Evolutionary conservation across 202 grass and related monocot genomes (phyloP).

Genomic region (Elaeis oleifera): DNA sequence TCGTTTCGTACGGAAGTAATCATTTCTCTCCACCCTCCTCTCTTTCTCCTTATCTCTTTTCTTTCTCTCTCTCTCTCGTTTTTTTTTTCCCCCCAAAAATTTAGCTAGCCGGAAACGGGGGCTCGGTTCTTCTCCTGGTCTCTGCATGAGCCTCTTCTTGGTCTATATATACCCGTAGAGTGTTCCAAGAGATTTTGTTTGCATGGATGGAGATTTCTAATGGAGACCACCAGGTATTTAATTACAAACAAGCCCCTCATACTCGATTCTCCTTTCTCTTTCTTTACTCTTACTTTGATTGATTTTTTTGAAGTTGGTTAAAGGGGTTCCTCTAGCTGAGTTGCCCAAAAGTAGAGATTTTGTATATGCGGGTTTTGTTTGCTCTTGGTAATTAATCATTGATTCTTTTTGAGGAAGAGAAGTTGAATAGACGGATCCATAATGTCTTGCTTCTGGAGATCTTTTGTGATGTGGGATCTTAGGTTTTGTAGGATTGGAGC

Average conservation of each 20-base stretch:
- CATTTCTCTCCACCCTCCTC: not conserved
- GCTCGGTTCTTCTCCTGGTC: not conserved
- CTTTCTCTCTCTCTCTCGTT: too few relatives aligned
- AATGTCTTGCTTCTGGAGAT: too few relatives aligned
- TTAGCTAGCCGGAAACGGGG: too few relatives aligned
- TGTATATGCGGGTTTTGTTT: too few relatives aligned
- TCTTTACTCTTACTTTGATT: not conserved
- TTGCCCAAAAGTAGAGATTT: too few relatives aligned
- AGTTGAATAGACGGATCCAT: too few relatives aligned
- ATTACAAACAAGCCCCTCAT: not conserved
- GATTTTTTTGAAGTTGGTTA: not conserved
- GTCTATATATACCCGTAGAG: not conserved
- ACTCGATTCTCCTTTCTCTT: not conserved
- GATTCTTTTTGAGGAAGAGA: too few relatives aligned
- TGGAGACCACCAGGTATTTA: slow-evolving; percentile 7
- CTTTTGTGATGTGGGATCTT: too few relatives aligned
- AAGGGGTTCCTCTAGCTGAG: too few relatives aligned
- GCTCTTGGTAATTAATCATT: too few relatives aligned
- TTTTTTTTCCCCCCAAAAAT: not conserved
- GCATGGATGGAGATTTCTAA: slow-evolving; percentile 22
- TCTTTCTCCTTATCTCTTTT: not conserved
- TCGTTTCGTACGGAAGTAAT: slow-evolving; percentile 9
- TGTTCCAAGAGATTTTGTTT: not conserved
- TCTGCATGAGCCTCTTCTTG: not conserved
- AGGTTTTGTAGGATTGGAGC: too few relatives aligned